Percentiles rank a stretch among this genome's conserved stretches.
These are phyloP conservation scores for Symbiotaphrina buchneri DNA, from an alignment of 495 filamentous ascomycete species.

Conservation along the genomic window DNA sequence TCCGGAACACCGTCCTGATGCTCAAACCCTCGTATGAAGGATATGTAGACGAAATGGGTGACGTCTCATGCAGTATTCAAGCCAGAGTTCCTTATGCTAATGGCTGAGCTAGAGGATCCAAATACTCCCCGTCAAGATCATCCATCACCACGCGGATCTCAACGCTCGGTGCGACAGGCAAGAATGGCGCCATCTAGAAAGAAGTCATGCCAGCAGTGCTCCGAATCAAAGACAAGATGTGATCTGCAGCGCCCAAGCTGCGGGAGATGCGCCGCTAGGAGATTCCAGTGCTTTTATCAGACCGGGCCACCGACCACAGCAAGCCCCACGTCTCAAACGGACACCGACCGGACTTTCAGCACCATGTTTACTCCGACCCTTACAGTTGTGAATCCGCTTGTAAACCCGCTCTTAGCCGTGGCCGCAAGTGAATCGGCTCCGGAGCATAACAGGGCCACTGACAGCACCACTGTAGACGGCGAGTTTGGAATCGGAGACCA, in stretches of 20 bases:
- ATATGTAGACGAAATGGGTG: too few relatives aligned
- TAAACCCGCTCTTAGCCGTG: not conserved
- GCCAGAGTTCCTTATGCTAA: too few relatives aligned
- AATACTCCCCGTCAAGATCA: too few relatives aligned
- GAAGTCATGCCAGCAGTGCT: slow-evolving; percentile 21
- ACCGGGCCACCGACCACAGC: not conserved
- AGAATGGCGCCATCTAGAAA: slow-evolving; percentile 18
- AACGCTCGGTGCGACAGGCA: too few relatives aligned
- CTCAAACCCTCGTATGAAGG: too few relatives aligned
- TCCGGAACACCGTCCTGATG: too few relatives aligned
- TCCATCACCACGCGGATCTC: too few relatives aligned
- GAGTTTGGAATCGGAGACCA: not conserved
- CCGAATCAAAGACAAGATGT: slow-evolving; percentile 18
- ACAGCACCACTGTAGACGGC: not conserved
- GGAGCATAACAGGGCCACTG: not conserved
- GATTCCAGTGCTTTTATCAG: not conserved
- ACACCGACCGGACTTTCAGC: too few relatives aligned
- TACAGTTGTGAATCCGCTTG: not conserved
- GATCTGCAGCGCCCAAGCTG: slow-evolving; percentile 15
- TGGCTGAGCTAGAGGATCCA: too few relatives aligned
- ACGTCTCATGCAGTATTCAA: too few relatives aligned
- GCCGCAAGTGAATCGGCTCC: too few relatives aligned
- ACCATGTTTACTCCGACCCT: not conserved
- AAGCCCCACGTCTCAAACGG: too few relatives aligned
- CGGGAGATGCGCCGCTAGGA: slow-evolving; percentile 10